Conservation (phyloP, 176 grass and related monocot species). For the Rhynchospora tenuis region DNA sequence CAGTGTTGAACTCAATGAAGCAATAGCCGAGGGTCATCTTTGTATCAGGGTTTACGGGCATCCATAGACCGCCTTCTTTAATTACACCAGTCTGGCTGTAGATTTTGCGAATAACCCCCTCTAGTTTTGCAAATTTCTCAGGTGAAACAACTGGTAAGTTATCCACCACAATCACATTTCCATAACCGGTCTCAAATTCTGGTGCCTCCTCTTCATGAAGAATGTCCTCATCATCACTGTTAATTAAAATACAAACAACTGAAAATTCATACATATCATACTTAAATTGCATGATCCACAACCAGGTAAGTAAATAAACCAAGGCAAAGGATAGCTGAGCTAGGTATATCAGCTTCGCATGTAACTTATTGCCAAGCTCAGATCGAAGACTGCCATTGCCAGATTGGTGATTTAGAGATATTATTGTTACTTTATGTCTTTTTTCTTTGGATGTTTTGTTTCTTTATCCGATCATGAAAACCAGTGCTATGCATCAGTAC, state of each 20-base stretch:
- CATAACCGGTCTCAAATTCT: slow-evolving; percentile 59
- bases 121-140: slow-evolving; percentile 84
- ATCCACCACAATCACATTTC: slow-evolving; percentile 64
- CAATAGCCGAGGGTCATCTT: slow-evolving; percentile 79
- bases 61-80: slow-evolving; percentile 81
- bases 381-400: neutral
- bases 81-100: slow-evolving; percentile 69
- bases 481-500: neutral
- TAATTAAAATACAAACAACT: neutral
- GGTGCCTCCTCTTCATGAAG: slow-evolving; percentile 50
- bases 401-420: neutral
- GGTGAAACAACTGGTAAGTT: slow-evolving; percentile 75
- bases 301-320: neutral
- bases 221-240: slow-evolving; percentile 77
- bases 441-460: neutral
- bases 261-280: neutral
- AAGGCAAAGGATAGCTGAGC: neutral
- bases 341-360: neutral
- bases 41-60: slow-evolving; percentile 67
- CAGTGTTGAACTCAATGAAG: slow-evolving; percentile 75
- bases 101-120: slow-evolving; percentile 71
- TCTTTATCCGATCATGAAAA: neutral
- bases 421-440: neutral
- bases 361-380: neutral
- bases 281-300: neutral